These are phyloP conservation scores for Phytophthora sp. DNA, from an alignment of 352 stramenopile species.

Conservation along the genomic window DNA sequence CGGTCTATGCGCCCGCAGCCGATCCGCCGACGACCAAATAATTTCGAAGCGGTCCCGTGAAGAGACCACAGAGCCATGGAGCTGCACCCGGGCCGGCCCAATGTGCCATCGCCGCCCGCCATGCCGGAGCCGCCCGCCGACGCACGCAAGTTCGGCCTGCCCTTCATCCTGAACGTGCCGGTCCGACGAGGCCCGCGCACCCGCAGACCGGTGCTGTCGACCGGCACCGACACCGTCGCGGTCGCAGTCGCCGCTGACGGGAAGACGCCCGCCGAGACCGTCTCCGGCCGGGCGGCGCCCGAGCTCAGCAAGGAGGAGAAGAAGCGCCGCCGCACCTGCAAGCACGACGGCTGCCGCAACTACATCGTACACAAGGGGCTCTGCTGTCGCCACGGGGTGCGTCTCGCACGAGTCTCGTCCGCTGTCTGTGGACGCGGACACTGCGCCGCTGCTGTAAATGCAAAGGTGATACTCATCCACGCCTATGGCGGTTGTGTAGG, in stretches of 20 bases:
- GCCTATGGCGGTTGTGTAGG: slow-evolving; percentile 19
- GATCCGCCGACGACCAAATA: background rate
- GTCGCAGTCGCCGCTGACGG: background rate
- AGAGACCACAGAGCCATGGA: background rate
- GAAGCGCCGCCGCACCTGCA: slow-evolving; percentile 43
- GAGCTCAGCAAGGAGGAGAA: slow-evolving; percentile 40
- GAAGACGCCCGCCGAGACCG: background rate
- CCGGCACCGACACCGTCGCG: background rate
- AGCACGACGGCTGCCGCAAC: slow-evolving; percentile 45
- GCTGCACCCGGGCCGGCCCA: background rate
- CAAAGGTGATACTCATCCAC: background rate
- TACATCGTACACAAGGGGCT: slow-evolving; percentile 57
- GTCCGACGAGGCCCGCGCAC: too few species aligned
- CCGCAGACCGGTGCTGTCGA: background rate
- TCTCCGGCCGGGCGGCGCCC: background rate
- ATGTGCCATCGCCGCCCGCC: background rate
- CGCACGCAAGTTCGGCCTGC: slow-evolving; percentile 26
- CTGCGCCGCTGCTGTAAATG: too few species aligned
- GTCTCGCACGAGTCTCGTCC: too few species aligned
- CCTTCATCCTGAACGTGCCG: slow-evolving; percentile 32
- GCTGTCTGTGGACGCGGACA: too few species aligned
- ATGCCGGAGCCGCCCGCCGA: background rate
- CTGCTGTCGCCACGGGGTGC: slow-evolving; percentile 48
- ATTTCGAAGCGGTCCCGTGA: background rate
- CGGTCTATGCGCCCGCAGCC: too few species aligned